Conservation (phyloP, 768 basidiomycete species). For the Suillus occidentalis region DNA sequence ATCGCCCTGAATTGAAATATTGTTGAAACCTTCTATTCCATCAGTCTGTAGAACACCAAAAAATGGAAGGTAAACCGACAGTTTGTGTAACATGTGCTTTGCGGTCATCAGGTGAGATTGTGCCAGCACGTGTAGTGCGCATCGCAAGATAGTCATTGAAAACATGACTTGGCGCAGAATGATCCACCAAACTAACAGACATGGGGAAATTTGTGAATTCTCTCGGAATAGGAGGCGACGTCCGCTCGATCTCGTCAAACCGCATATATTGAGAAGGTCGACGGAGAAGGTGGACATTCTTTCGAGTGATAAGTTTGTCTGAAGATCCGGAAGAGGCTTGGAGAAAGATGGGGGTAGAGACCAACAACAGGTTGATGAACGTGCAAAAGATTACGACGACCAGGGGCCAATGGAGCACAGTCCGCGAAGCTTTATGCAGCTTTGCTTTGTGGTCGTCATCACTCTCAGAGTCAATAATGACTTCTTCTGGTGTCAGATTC, state of each 20-base stretch:
- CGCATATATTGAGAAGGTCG: conserved; percentile 1
- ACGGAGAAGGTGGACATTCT: background rate
- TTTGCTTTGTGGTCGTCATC: background rate
- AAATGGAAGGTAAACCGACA: background rate
- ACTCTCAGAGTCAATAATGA: background rate
- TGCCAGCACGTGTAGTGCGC: background rate
- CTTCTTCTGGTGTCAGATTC: background rate
- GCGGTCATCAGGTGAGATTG: background rate
- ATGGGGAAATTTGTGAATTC: background rate
- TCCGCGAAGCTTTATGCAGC: background rate
- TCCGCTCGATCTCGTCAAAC: background rate
- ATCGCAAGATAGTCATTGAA: conserved; percentile 1
- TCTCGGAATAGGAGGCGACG: background rate
- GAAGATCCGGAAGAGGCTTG: background rate
- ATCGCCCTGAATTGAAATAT: conserved; percentile 2
- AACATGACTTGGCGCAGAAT: background rate
- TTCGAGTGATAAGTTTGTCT: background rate
- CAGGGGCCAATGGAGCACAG: background rate
- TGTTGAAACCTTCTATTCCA: background rate
- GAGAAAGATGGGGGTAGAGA: background rate
- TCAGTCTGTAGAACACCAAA: background rate
- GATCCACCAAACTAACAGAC: background rate
- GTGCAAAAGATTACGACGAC: background rate
- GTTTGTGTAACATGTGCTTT: background rate
- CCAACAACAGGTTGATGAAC: background rate